Percentiles rank a stretch among this genome's conserved stretches.
phyloP scores from a whole-genome alignment of 2,329 filamentous ascomycete species.

The Fonsecaea monophora region DNA sequence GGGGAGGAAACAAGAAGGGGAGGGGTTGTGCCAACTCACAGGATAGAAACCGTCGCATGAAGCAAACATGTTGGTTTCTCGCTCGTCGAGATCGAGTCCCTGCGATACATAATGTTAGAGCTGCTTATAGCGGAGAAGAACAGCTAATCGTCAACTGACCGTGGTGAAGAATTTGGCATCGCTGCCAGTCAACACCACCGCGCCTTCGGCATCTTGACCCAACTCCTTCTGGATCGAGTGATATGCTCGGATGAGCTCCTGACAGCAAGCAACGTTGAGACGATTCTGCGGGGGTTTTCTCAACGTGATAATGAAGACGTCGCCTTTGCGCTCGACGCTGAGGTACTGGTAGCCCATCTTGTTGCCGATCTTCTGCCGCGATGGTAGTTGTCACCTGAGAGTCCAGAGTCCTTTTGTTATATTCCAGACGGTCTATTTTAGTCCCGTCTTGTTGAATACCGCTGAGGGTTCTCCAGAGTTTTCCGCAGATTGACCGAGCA shows the following conservation, averaged over 20 bases:
- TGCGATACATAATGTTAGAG: constrained; percentile 8
- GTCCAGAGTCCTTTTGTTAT: neutral
- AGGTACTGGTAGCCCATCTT: constrained; percentile 19
- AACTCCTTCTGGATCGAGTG: constrained; percentile 49
- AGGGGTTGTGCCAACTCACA: constrained; percentile 47
- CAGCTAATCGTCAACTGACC: constrained; percentile 1
- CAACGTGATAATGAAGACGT: constrained; percentile 61
- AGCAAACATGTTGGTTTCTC: constrained; percentile 57
- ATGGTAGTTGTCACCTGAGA: neutral
- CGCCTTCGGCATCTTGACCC: constrained; percentile 56
- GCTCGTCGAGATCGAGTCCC: constrained; percentile 56
- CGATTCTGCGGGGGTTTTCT: constrained; percentile 62
- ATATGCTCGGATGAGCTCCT: constrained; percentile 60
- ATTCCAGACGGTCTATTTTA: neutral
- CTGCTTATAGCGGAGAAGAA: neutral
- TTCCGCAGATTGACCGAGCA: neutral
- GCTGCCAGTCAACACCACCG: constrained; percentile 59
- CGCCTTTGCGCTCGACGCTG: constrained; percentile 4
- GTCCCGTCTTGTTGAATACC: neutral
- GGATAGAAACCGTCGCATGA: constrained; percentile 65
- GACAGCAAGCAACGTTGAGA: constrained; percentile 57
- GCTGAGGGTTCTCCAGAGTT: neutral
- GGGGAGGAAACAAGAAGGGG: neutral
- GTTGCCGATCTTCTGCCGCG: too few relatives aligned
- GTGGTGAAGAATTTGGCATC: constrained; percentile 51